A percentile compares a stretch with the other conserved stretches of the same genome.
These are phyloP conservation scores for Macrophomina pseudophaseolina DNA, from an alignment of 2,329 filamentous ascomycete genomes.

Conservation along the genomic window DNA sequence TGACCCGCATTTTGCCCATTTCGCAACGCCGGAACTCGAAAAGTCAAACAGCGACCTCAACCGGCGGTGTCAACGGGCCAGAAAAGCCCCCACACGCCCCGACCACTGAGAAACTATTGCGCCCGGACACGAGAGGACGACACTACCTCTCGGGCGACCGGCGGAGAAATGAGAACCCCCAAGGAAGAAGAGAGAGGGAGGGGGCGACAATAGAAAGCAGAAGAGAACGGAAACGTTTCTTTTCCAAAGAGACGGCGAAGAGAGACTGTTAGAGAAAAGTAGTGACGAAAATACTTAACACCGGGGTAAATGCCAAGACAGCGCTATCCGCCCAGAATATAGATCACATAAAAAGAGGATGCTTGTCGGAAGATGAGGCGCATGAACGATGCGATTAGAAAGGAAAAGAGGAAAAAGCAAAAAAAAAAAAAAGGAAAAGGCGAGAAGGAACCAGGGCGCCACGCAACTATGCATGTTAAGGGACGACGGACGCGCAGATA, in stretches of 20 bases:
- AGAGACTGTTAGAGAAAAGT: slow-evolving; percentile 19
- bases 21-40: neutral
- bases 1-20: slow-evolving; percentile 17
- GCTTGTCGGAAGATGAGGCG: slow-evolving; percentile 16
- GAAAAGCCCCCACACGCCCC: neutral
- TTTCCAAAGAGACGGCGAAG: slow-evolving; percentile 23
- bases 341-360: slow-evolving; percentile 23
- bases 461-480: slow-evolving; percentile 25
- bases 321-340: slow-evolving; percentile 25
- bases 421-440: slow-evolving; percentile 11
- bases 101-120: neutral
- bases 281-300: slow-evolving; percentile 24
- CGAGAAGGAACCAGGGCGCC: slow-evolving; percentile 26
- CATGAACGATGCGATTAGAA: slow-evolving; percentile 23
- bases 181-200: too few species aligned
- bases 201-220: slow-evolving; percentile 1
- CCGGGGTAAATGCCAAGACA: slow-evolving; percentile 26
- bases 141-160: neutral
- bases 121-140: neutral
- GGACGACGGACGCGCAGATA: slow-evolving; percentile 12
- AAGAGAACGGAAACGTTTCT: slow-evolving; percentile 18
- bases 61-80: slow-evolving; percentile 10
- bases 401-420: neutral
- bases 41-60: neutral
- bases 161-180: neutral